Conservation (phyloP, 2,329 filamentous ascomycete species). For the Microdochium trichocladiopsis region DNA sequence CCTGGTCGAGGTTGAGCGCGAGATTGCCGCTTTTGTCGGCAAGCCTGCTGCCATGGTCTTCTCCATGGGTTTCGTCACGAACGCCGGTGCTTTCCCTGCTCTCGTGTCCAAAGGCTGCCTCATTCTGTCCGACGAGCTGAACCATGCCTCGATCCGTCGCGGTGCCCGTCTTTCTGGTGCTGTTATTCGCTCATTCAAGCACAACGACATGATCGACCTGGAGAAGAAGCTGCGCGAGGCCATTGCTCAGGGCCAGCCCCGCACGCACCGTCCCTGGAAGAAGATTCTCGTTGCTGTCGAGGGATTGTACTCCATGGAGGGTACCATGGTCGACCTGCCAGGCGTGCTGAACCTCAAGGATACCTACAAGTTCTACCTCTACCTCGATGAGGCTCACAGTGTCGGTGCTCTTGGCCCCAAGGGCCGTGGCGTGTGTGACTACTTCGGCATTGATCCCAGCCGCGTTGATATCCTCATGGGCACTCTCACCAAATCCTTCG, state of each 20-base stretch:
- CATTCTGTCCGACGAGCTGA: constrained; percentile 93
- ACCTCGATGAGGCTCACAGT: constrained; percentile 94
- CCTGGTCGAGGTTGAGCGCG: constrained; percentile 78
- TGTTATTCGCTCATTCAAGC: constrained; percentile 93
- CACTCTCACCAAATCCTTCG: constrained; percentile 96
- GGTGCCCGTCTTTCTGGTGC: constrained; percentile 90
- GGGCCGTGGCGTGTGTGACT: constrained; percentile 93
- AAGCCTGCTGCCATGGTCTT: constrained; percentile 95
- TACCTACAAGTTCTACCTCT: constrained; percentile 95
- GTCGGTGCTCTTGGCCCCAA: constrained; percentile 84
- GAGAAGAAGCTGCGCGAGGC: constrained; percentile 82
- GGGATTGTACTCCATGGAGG: constrained; percentile 98
- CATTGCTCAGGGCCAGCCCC: constrained; percentile 93
- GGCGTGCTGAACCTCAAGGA: constrained; percentile 80
- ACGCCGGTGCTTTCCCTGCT: constrained; percentile 86
- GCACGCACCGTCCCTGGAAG: constrained; percentile 98
- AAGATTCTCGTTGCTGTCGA: constrained; percentile 97
- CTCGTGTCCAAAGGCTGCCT: constrained; percentile 88
- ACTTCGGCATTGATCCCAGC: constrained; percentile 82
- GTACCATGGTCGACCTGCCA: constrained; percentile 96
- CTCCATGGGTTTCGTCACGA: constrained; percentile 98
- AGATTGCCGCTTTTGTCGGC: constrained; percentile 86
- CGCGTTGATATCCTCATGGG: constrained; percentile 97
- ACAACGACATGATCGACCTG: constrained; percentile 89
- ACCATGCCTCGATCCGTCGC: constrained; percentile 95